Conservation (phyloP, 164 flowering plant genomes). For the Stephania yunnanensis region DNA sequence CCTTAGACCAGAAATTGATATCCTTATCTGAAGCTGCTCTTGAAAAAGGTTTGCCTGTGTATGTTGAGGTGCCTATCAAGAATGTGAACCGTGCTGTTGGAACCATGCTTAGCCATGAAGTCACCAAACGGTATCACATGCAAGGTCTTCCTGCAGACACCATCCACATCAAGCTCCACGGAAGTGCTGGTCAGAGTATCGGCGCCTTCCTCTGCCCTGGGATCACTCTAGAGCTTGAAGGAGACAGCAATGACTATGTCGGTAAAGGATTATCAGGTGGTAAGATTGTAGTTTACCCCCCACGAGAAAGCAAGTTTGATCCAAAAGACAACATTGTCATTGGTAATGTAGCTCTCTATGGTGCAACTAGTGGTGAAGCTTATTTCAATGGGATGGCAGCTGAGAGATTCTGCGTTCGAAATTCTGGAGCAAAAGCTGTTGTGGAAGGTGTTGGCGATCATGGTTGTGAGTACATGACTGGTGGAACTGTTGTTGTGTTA, state of each 20-base stretch:
- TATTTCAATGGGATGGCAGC: constrained; percentile 99
- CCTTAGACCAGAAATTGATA: constrained; percentile 73
- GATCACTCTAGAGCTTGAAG: constrained; percentile 90
- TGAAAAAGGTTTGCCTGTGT: constrained; percentile 75
- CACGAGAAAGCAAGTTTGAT: constrained; percentile 73
- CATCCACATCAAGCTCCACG: constrained; percentile 74
- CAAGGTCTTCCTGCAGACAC: constrained; percentile 85
- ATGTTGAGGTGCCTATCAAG: constrained; percentile 68
- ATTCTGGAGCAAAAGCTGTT: constrained; percentile 93
- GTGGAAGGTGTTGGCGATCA: constrained; percentile 99
- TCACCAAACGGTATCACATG: constrained; percentile 74
- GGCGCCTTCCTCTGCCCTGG: constrained; percentile 99
- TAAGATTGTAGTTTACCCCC: constrained; percentile 93
- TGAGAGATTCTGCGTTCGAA: constrained; percentile 97
- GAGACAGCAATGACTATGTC: constrained; percentile 98
- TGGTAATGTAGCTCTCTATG: constrained; percentile 98
- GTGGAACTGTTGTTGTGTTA: constrained; percentile 92
- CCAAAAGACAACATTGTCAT: constrained; percentile 96
- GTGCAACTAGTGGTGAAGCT: constrained; percentile 93
- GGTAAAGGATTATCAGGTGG: constrained; percentile 99
- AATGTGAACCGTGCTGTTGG: constrained; percentile 96
- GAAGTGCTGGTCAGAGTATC: constrained; percentile 99
- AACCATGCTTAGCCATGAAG: constrained; percentile 98
- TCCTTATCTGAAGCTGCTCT: constrained; percentile 59
- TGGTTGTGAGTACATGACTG: constrained; percentile 99